Evolutionary conservation across 768 basidiomycete genomes (phyloP).

Genomic region (Kwoniella dendrophila): DNA sequence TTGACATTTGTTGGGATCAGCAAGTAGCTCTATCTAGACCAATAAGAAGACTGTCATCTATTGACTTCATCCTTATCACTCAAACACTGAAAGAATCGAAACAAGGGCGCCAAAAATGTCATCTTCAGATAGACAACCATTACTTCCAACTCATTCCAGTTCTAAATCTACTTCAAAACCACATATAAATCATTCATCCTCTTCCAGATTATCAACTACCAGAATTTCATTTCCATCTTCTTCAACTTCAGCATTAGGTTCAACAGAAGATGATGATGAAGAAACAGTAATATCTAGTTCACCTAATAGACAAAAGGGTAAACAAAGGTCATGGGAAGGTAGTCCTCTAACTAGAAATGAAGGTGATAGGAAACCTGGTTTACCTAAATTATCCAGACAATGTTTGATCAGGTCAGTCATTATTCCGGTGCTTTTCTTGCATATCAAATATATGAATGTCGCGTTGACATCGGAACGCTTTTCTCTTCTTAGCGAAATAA

Average conservation of each 20-base stretch:
- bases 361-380: slow-evolving; percentile 12
- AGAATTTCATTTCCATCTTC: slow-evolving; percentile 46
- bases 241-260: slow-evolving; percentile 25
- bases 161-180: background rate
- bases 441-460: background rate
- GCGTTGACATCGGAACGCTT: background rate
- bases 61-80: background rate
- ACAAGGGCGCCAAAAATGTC: no score
- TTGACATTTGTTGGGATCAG: no score
- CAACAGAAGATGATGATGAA: slow-evolving; percentile 12
- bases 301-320: slow-evolving; percentile 63
- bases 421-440: background rate
- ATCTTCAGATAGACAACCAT: slow-evolving; percentile 27
- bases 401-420: slow-evolving; percentile 42
- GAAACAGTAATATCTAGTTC: slow-evolving; percentile 13
- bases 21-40: no score
- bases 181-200: slow-evolving; percentile 21
- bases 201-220: slow-evolving; percentile 31
- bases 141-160: slow-evolving; percentile 28
- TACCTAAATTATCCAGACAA: slow-evolving; percentile 43
- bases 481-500: slow-evolving; percentile 35
- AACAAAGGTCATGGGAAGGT: slow-evolving; percentile 78
- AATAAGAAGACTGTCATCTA: no score
- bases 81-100: no score
- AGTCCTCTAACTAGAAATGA: slow-evolving; percentile 56